phyloP scores from a whole-genome alignment of 2,329 filamentous ascomycete genomes.

The Sordariomycetes sp. region DNA sequence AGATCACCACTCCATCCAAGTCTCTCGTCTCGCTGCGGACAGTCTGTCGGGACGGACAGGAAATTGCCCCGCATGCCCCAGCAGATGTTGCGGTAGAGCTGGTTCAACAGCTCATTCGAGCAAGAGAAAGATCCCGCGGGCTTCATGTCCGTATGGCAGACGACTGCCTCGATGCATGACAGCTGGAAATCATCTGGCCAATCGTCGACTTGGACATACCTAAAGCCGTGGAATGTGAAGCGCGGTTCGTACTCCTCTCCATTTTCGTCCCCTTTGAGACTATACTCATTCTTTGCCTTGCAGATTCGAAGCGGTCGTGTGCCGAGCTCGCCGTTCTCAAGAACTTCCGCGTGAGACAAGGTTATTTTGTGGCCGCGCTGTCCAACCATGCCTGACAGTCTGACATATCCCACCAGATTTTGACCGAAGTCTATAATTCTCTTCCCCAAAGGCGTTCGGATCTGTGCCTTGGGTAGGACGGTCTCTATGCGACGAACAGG shows the following conservation, averaged over 20 bases:
- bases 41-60: constrained; percentile 1
- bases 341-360: background rate
- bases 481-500: background rate
- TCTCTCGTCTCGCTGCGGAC: constrained; percentile 2
- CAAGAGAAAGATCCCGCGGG: background rate
- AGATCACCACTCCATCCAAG: constrained; percentile 1
- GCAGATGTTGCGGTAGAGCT: constrained; percentile 1
- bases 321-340: background rate
- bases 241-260: background rate
- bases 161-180: background rate
- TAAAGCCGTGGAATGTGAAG: constrained; percentile 1
- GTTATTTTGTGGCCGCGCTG: constrained; percentile 1
- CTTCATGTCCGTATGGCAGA: constrained; percentile 2
- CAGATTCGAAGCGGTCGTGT: constrained; percentile 1
- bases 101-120: background rate
- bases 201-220: constrained; percentile 1
- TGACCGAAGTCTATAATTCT: constrained; percentile 2
- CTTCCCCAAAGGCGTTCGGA: background rate
- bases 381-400: background rate
- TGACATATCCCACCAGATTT: constrained; percentile 1
- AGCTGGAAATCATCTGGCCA: background rate
- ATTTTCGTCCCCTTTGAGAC: background rate
- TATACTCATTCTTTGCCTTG: constrained; percentile 1
- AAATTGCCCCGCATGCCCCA: constrained; percentile 2
- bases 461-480: background rate